These are phyloP conservation scores for Mikania micrantha DNA, from an alignment of 129 eudicot species.

Conservation along the genomic window DNA sequence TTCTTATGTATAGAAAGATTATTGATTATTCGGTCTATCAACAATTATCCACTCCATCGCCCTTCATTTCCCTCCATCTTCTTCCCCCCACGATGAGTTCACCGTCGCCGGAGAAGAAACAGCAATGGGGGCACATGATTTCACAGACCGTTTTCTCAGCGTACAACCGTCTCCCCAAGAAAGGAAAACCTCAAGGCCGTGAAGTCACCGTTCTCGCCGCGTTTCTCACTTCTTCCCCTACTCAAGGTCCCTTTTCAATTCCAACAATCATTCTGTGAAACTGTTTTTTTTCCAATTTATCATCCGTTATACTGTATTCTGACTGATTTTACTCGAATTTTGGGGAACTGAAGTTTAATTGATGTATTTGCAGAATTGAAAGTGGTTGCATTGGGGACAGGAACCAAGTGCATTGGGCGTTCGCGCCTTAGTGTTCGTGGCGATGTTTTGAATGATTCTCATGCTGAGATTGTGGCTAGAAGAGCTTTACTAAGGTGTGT, in stretches of 20 bases:
- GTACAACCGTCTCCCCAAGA: constrained; percentile 74
- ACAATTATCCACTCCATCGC: constrained; percentile 32
- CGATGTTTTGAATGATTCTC: constrained; percentile 87
- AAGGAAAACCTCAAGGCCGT: constrained; percentile 92
- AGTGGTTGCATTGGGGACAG: constrained; percentile 86
- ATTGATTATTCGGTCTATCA: constrained; percentile 14
- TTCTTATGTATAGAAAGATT: constrained; percentile 4
- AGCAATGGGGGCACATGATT: constrained; percentile 68
- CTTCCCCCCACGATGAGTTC: constrained; percentile 31
- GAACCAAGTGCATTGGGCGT: constrained; percentile 87
- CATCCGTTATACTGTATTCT: not conserved
- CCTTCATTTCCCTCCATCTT: constrained; percentile 31
- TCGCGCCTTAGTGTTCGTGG: constrained; percentile 60
- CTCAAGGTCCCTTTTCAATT: constrained; percentile 33
- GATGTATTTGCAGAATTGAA: constrained; percentile 42
- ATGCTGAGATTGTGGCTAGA: constrained; percentile 90
- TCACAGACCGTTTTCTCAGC: constrained; percentile 44
- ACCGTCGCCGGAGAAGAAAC: constrained; percentile 35
- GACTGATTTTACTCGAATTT: constrained; percentile 14
- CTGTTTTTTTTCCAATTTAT: not conserved
- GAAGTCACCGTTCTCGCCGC: constrained; percentile 87
- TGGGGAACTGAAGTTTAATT: constrained; percentile 1
- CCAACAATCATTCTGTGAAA: not conserved
- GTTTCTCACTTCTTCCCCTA: constrained; percentile 63
- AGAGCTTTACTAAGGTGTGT: constrained; percentile 78